A percentile compares a stretch with the other conserved stretches of the same genome.
Evolutionary conservation across 1,284 basidiomycete species (phyloP).

Genomic region (Amylostereum chailletii): DNA sequence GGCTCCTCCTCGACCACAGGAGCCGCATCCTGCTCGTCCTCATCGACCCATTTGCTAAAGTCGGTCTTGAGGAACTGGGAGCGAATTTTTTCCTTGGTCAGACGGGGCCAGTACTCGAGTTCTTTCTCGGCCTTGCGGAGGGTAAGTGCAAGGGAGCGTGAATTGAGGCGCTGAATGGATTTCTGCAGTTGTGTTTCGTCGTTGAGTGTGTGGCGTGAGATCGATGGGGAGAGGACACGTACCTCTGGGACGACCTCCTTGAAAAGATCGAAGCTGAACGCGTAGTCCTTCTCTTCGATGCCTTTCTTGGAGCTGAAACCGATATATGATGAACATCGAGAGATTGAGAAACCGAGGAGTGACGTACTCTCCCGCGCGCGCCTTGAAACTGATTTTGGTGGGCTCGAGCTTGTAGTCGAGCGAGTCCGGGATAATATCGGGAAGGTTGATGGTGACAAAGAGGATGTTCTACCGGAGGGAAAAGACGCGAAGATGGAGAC

Average conservation of each 20-base stretch:
- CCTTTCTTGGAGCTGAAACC: constrained; percentile 35
- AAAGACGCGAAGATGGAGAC: constrained; percentile 18
- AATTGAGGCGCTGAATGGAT: constrained; percentile 54
- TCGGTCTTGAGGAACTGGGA: constrained; percentile 83
- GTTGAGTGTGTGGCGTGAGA: neutral
- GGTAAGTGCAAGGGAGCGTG: constrained; percentile 57
- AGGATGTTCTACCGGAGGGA: constrained; percentile 58
- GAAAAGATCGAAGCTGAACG: constrained; percentile 67
- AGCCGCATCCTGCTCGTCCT: constrained; percentile 84
- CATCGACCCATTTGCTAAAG: constrained; percentile 90
- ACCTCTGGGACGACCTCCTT: constrained; percentile 72
- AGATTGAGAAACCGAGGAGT: neutral
- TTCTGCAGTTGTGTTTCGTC: constrained; percentile 31
- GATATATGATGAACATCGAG: neutral
- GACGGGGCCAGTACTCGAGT: constrained; percentile 81
- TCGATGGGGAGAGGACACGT: constrained; percentile 10
- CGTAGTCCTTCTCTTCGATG: constrained; percentile 55
- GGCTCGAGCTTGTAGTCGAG: constrained; percentile 60
- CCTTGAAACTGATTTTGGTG: constrained; percentile 61
- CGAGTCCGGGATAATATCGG: constrained; percentile 61
- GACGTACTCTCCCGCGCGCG: constrained; percentile 63
- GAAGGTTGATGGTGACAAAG: constrained; percentile 78
- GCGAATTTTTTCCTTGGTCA: constrained; percentile 82
- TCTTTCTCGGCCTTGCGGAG: constrained; percentile 76
- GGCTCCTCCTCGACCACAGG: constrained; percentile 34